Conservation (phyloP, 805 yeast genomes). For the Saccharomyces kudriavzevii region DNA sequence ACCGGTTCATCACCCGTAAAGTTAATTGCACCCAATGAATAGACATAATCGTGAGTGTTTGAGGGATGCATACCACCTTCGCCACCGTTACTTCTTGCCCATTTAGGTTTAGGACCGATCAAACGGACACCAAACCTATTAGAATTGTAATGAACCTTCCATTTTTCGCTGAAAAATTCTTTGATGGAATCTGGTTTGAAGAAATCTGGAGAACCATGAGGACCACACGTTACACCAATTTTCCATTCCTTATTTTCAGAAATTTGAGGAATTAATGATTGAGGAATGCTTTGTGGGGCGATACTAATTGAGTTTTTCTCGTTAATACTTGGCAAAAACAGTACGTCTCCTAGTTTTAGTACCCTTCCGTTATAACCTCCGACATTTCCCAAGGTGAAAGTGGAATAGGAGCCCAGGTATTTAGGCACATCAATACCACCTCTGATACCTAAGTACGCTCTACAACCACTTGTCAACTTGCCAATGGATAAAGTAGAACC, state of each 20-base stretch:
- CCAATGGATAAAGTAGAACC: slow-evolving; percentile 82
- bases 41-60: slow-evolving; percentile 96
- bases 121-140: slow-evolving; percentile 93
- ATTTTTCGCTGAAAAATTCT: slow-evolving; percentile 65
- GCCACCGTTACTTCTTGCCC: slow-evolving; percentile 97
- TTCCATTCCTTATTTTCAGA: slow-evolving; percentile 46
- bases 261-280: slow-evolving; percentile 30
- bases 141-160: slow-evolving; percentile 97
- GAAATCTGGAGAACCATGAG: slow-evolving; percentile 96
- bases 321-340: slow-evolving; percentile 42
- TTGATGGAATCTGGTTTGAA: slow-evolving; percentile 67
- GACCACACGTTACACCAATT: slow-evolving; percentile 93
- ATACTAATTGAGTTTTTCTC: slow-evolving; percentile 67
- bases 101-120: slow-evolving; percentile 89
- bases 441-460: slow-evolving; percentile 82
- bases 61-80: slow-evolving; percentile 98
- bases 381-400: slow-evolving; percentile 84
- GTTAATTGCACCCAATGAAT: slow-evolving; percentile 92
- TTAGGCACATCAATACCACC: slow-evolving; percentile 93
- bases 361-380: slow-evolving; percentile 95
- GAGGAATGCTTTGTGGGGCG: slow-evolving; percentile 52
- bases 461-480: slow-evolving; percentile 72
- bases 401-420: slow-evolving; percentile 91
- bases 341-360: slow-evolving; percentile 84
- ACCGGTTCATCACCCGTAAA: slow-evolving; percentile 99